Base-by-base conservation (phyloP, 2,329 filamentous ascomycete genomes). In the Fusarium papillatum region DNA sequence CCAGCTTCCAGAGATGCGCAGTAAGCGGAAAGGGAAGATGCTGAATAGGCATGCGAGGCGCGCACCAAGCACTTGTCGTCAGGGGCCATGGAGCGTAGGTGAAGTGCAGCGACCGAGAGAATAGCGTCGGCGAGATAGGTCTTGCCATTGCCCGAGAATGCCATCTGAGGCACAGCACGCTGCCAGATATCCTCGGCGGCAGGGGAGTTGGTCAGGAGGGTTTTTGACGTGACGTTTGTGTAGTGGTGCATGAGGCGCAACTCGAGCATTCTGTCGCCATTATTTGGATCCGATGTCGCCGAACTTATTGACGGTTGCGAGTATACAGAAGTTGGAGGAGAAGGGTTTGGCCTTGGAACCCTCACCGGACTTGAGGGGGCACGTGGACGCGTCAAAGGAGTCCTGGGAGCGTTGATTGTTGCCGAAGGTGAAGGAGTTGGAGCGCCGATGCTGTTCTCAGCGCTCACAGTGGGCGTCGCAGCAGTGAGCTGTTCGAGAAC, bases 231-330 rank as follows among this genome's bases (percentile, higher is more conserved):
- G 72, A 87, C 84, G 43, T 88, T 88, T 9, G 90, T 92, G 79
- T 91, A 93, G 70, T 93, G 90, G 78, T 93, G 92, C 83, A 93
- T 89, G 39, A 93, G 85, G 61, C 88, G 89, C 69, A 93, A 85
- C 81, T 93, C 92, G 72, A 92, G 84, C 72, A 91, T 84, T 61
- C 90, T 84, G 72, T 88, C 85, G 41, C 80, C 55, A 80, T 84
- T 65, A 80, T 77, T 72, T n/a, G 81, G 61, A 84, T 85, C 83
- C 19, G 79, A 77, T 31, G 78, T 77, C 66, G 76, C 76, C 38
- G 76, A 79, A 48, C 80, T 78, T 24, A 76, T 76, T 34, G 79
- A 79, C 53, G 77, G 82, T 60, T 79, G 79, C 11, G 77, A 75
- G 71, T 81, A 85, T 13, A 85, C 75, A 17, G 84, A 85, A 5